phyloP scores from a whole-genome alignment of 768 basidiomycete species.

The Zangia roseola region DNA sequence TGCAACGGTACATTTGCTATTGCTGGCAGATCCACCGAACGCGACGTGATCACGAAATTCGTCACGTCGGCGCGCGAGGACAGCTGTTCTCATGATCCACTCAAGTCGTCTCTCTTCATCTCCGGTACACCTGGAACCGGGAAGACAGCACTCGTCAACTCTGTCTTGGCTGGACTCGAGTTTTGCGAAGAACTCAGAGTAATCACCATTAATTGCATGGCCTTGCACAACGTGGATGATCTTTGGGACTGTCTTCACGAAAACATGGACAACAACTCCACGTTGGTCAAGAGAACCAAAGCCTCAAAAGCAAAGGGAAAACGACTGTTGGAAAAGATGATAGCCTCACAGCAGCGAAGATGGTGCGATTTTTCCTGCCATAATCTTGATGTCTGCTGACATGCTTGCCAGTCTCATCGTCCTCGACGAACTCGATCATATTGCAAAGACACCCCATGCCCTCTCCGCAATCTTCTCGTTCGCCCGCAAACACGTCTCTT shows the following conservation, averaged over 20 bases:
- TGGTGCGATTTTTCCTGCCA: constrained; percentile 38
- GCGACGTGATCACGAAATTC: constrained; percentile 56
- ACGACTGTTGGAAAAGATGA: constrained; percentile 45
- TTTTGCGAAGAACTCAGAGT: constrained; percentile 43
- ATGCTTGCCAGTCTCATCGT: constrained; percentile 57
- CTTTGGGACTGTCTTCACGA: constrained; percentile 71
- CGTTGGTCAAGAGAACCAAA: constrained; percentile 36
- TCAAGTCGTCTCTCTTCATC: constrained; percentile 67
- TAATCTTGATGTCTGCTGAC: constrained; percentile 19
- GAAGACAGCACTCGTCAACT: constrained; percentile 82
- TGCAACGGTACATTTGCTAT: constrained; percentile 56
- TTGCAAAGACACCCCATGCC: constrained; percentile 57
- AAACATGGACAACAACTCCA: constrained; percentile 40
- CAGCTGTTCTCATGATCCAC: constrained; percentile 11
- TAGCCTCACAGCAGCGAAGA: constrained; percentile 47
- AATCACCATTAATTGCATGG: constrained; percentile 78
- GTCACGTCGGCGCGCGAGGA: constrained; percentile 50
- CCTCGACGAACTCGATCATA: constrained; percentile 86
- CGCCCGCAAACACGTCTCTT: constrained; percentile 49
- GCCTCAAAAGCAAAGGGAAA: constrained; percentile 46
- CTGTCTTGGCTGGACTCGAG: constrained; percentile 49
- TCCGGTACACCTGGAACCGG: constrained; percentile 93
- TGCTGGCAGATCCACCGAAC: constrained; percentile 69
- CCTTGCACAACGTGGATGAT: constrained; percentile 60
- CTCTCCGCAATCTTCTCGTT: constrained; percentile 67